phyloP scores from a whole-genome alignment of 805 yeast genomes.

The Lachancea nothofagi region DNA sequence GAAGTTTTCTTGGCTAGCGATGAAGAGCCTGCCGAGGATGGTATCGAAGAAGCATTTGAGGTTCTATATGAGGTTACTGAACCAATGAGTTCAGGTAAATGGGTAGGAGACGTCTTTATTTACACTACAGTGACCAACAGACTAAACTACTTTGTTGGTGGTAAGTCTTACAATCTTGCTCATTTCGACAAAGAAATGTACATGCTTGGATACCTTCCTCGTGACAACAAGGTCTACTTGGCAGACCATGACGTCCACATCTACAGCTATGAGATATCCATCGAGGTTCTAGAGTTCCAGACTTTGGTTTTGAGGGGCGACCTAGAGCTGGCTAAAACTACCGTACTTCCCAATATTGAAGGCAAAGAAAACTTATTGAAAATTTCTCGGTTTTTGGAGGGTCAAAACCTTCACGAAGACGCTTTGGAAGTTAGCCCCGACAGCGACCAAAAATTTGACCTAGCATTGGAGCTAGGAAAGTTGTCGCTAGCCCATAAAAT shows the following conservation, averaged over 20 bases:
- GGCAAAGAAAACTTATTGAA: slow-evolving; percentile 59
- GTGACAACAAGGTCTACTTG: slow-evolving; percentile 84
- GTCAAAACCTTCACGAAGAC: slow-evolving; percentile 80
- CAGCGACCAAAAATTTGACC: slow-evolving; percentile 84
- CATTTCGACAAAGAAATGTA: slow-evolving; percentile 88
- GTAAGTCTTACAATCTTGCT: slow-evolving; percentile 82
- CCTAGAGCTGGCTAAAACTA: slow-evolving; percentile 68
- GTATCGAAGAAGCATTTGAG: slow-evolving; percentile 81
- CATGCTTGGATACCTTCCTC: slow-evolving; percentile 81
- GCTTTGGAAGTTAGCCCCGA: slow-evolving; percentile 83
- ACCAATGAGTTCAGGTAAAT: slow-evolving; percentile 77
- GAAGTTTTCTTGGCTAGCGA: slow-evolving; percentile 49
- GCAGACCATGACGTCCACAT: slow-evolving; percentile 88
- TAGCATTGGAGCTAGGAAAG: slow-evolving; percentile 73
- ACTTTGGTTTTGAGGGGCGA: slow-evolving; percentile 95
- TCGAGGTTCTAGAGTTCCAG: slow-evolving; percentile 89
- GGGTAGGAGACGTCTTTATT: slow-evolving; percentile 96
- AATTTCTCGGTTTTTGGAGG: slow-evolving; percentile 88
- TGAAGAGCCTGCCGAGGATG: slow-evolving; percentile 58
- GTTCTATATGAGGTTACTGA: slow-evolving; percentile 80
- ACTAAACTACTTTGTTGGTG: slow-evolving; percentile 91
- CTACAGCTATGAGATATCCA: slow-evolving; percentile 71
- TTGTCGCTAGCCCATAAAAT: slow-evolving; percentile 66
- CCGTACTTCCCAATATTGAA: slow-evolving; percentile 53
- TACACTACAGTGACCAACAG: slow-evolving; percentile 85